Base-by-base conservation (phyloP, 1,284 basidiomycete species). In the Pisolithus thermaeus region DNA sequence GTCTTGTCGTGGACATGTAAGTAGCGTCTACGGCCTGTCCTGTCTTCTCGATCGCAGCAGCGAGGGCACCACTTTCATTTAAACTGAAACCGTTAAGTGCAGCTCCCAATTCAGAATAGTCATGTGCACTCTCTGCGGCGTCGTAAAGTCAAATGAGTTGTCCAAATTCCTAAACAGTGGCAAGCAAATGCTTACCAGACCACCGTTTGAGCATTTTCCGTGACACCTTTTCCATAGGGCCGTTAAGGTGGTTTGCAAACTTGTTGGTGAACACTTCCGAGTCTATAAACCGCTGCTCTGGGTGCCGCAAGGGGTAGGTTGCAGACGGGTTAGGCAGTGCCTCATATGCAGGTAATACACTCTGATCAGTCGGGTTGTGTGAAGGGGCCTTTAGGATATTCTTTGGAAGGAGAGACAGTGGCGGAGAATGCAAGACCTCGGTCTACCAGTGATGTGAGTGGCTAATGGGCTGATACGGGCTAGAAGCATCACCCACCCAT, bases 241-340 rank as follows among this genome's bases (percentile, higher is more conserved):
- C 89, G 53, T 80, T 79, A 55, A 99, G 76, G 71, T 99, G 97
- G 48, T 84, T 84, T 44, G 93, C 87, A 67, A 99, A 99, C 69
- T 97, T 97, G 68, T 87, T 85, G 4, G 97, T 99, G 69, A 99
- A 99, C 2, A 85, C 82, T 69, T 99, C 97, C 1, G 93, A 96
- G 67, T 99, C 97, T 35, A 91, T 75, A 72, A 99, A 99, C 14
- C 95, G 83, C 66, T 93, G 92, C 66, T 97, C 95, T 11, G 94
- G 92, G 55, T 85, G 78, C 49, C 91, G 83, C 25, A 97, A 73
- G 3, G 92, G 88, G 59, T 94, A 91, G 3, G 85, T 83, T 22
- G 91, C 81, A 0, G 92, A 89, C 1, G 97, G 95, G 52, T 88
- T 89, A 0, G 97, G 93, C 35, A 99, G 78, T 14, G 87, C 85